These are phyloP conservation scores for Candida anglica DNA, from an alignment of 805 yeast genomes.

Conservation along the genomic window DNA sequence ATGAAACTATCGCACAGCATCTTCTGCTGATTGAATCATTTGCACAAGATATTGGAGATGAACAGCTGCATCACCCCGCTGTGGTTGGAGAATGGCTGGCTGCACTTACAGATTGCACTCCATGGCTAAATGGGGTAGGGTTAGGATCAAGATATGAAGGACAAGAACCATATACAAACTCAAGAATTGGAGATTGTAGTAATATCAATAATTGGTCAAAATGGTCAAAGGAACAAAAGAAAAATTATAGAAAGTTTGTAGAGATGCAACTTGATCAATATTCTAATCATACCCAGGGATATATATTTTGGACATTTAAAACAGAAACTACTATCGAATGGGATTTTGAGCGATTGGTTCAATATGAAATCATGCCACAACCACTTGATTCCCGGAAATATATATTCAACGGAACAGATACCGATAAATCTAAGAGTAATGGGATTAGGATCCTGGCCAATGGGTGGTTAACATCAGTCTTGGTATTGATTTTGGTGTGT, in stretches of 20 bases:
- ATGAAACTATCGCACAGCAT: conserved; percentile 26
- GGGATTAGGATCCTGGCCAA: too few species aligned
- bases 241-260: conserved; percentile 47
- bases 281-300: conserved; percentile 44
- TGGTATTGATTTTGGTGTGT: too few species aligned
- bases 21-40: conserved; percentile 26
- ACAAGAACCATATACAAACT: conserved; percentile 25
- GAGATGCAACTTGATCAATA: conserved; percentile 61
- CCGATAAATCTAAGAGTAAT: too few species aligned
- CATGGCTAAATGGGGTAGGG: conserved; percentile 67
- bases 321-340: conserved; percentile 65
- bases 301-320: conserved; percentile 71
- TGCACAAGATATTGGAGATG: conserved; percentile 26
- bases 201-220: conserved; percentile 28
- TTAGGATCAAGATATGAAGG: conserved; percentile 63
- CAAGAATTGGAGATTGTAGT: conserved; percentile 41
- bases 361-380: conserved; percentile 53
- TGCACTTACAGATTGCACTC: conserved; percentile 67
- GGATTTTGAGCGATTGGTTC: conserved; percentile 54
- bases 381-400: conserved; percentile 45
- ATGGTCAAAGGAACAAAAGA: conserved; percentile 42
- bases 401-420: conserved; percentile 30
- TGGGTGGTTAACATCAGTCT: too few species aligned
- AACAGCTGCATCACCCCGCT: conserved; percentile 41
- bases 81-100: conserved; percentile 72